A percentile compares a stretch with the other conserved stretches of the same genome.
phyloP scores from a whole-genome alignment of 2,329 filamentous ascomycete genomes.

The Penicillium paneum region DNA sequence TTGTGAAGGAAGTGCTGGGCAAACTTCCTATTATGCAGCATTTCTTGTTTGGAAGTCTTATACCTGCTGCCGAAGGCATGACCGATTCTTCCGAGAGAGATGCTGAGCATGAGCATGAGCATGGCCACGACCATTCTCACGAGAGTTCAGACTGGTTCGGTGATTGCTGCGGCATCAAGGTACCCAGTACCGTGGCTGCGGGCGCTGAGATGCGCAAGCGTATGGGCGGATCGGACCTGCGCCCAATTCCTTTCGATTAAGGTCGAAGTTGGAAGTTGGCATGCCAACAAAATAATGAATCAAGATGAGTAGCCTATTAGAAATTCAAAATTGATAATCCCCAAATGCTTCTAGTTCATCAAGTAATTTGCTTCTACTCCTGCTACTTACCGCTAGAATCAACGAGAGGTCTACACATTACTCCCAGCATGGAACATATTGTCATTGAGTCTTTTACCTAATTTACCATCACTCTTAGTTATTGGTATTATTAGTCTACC shows the following conservation, averaged over 20 bases:
- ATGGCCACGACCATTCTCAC: slow-evolving; percentile 66
- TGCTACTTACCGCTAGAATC: background rate
- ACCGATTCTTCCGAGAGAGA: slow-evolving; percentile 44
- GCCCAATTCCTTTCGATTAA: slow-evolving; percentile 49
- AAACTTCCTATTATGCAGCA: slow-evolving; percentile 99
- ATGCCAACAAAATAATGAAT: slow-evolving; percentile 2
- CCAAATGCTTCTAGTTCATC: too few species aligned
- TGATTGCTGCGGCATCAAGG: slow-evolving; percentile 96
- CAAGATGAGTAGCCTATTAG: background rate
- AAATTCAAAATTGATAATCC: background rate
- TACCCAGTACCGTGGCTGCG: slow-evolving; percentile 89
- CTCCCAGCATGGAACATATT: background rate
- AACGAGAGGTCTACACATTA: background rate
- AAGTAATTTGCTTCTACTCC: background rate
- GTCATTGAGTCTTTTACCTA: background rate
- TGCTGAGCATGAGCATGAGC: slow-evolving; percentile 54
- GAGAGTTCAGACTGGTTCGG: slow-evolving; percentile 67
- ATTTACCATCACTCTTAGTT: background rate
- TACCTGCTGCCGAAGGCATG: slow-evolving; percentile 81
- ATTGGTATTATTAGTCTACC: background rate
- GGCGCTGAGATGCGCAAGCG: slow-evolving; percentile 83
- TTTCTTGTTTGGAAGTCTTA: slow-evolving; percentile 84
- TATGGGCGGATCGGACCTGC: slow-evolving; percentile 63
- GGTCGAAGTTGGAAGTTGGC: too few species aligned
- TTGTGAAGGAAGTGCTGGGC: slow-evolving; percentile 82